Evolutionary conservation across 2,329 filamentous ascomycete species (phyloP), one percentile per base, ranked within the genome.

Genomic region (Remersonia thermophila): DNA sequence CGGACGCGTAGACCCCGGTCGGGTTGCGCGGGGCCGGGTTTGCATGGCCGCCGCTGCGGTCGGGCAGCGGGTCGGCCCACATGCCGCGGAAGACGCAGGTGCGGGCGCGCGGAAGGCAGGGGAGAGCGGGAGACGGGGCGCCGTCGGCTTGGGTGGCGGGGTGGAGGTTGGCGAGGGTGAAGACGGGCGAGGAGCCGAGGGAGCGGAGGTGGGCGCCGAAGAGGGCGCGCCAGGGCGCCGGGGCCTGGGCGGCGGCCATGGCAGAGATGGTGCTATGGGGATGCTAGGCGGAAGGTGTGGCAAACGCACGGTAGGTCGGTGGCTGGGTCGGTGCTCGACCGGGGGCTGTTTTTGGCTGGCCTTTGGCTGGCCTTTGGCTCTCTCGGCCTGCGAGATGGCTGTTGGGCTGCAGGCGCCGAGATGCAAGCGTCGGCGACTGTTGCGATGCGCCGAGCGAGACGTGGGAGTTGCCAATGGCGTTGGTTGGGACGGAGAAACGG

Each of bases 61-160:
- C 83, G 35, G 66, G 66, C 3, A 80, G 78, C 1, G 93, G 65
- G 37, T 71, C 68, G 1, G 77, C 78, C 74, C 83, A 94, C 61
- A 93, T 77, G 47, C 86, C 85, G 42, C 89, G 80, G 61, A 77
- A 89, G 51, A 94, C 76, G 59, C 87, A 91, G 51, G 76, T 86
- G 36, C 86, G 75, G 7, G 75, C 80, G 36, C 83, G 72, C 1
- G 77, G 69, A 4, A 52, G 39, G 60, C 59, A 55, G 0, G 69
- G 64, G 4, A 66, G 33, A 33, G 38, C 32, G 7, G 31, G 14
- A 1, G 16, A 27, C 17, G 41, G 34, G 14, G n/a, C 33, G 38
- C 30, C 35, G 28, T 44, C 35, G 4, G 41, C 9, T 7, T 37
- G 33, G 0, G 53, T 42, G 16, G 51, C 44, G 15, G 55, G 51